Evolutionary conservation across 169 alveolate species (phyloP).

Genomic region (Plasmodium malariae): DNA sequence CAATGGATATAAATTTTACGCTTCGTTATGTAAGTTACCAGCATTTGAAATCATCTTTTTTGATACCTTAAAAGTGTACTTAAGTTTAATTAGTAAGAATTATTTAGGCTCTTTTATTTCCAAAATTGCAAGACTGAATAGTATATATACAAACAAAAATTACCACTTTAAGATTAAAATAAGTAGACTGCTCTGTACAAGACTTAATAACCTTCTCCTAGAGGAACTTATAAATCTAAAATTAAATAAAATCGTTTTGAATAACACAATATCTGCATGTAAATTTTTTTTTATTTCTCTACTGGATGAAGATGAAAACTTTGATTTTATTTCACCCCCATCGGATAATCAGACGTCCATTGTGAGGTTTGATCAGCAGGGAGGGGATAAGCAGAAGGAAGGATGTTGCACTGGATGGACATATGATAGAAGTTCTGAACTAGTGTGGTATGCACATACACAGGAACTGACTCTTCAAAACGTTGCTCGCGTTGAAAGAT

Average conservation of each 20-base stretch:
- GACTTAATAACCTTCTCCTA: conserved; percentile 9
- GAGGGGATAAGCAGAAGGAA: no score
- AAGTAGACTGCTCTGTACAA: conserved; percentile 22
- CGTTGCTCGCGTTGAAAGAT: no score
- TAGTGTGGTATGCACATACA: no score
- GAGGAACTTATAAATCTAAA: conserved; percentile 32
- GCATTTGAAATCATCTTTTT: conserved; percentile 20
- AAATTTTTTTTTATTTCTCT: conserved; percentile 58
- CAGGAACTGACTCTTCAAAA: no score
- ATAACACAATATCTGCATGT: conserved; percentile 41
- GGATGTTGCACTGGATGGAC: no score
- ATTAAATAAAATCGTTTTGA: conserved; percentile 6
- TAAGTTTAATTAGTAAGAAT: conserved; percentile 19
- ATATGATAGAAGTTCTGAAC: no score
- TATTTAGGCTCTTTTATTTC: conserved; percentile 46
- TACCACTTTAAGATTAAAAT: conserved; percentile 41
- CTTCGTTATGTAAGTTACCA: conserved; percentile 27
- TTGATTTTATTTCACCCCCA: not conserved
- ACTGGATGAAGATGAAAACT: conserved; percentile 28
- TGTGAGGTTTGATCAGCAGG: no score
- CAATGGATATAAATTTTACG: conserved; percentile 60
- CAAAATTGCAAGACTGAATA: conserved; percentile 48
- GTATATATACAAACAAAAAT: conserved; percentile 43
- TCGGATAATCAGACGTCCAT: not conserved
- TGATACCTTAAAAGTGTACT: conserved; percentile 32